phyloP scores from a whole-genome alignment of 148 eudicot species.

The Cornus controversa region DNA sequence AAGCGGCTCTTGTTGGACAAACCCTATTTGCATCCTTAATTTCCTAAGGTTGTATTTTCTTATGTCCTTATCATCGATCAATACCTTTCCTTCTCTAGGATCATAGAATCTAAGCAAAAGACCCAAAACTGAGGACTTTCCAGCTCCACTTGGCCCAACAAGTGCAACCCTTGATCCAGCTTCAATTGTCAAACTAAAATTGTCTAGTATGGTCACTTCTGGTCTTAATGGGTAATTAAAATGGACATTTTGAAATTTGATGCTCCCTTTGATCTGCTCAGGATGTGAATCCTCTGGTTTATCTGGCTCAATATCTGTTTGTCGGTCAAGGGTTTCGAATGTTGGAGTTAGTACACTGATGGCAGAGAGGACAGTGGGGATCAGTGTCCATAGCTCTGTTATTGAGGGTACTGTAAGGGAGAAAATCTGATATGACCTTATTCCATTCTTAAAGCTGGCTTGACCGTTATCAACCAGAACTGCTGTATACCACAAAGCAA shows the following conservation, averaged over 20 bases:
- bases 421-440: slow-evolving; percentile 53
- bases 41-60: slow-evolving; percentile 33
- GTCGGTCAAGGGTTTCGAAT: slow-evolving; percentile 37
- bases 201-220: slow-evolving; percentile 35
- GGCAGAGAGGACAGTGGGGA: slow-evolving; percentile 49
- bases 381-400: slow-evolving; percentile 51
- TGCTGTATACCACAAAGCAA: slow-evolving; percentile 47
- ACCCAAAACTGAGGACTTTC: slow-evolving; percentile 47
- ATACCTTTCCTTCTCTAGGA: slow-evolving; percentile 34
- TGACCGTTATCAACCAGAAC: slow-evolving; percentile 35
- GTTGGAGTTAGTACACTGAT: slow-evolving; percentile 42
- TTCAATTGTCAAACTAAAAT: slow-evolving; percentile 37
- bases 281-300: slow-evolving; percentile 20
- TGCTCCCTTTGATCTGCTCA: slow-evolving; percentile 33
- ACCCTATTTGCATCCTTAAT: slow-evolving; percentile 40
- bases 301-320: slow-evolving; percentile 45
- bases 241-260: slow-evolving; percentile 32
- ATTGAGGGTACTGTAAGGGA: slow-evolving; percentile 52
- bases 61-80: slow-evolving; percentile 41
- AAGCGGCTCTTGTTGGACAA: slow-evolving; percentile 52
- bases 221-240: slow-evolving; percentile 38
- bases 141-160: slow-evolving; percentile 54
- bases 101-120: slow-evolving; percentile 50
- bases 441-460: slow-evolving; percentile 41
- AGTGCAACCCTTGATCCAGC: slow-evolving; percentile 52